phyloP scores from a whole-genome alignment of 441 rosid species.

The Arabidopsis lyrata region DNA sequence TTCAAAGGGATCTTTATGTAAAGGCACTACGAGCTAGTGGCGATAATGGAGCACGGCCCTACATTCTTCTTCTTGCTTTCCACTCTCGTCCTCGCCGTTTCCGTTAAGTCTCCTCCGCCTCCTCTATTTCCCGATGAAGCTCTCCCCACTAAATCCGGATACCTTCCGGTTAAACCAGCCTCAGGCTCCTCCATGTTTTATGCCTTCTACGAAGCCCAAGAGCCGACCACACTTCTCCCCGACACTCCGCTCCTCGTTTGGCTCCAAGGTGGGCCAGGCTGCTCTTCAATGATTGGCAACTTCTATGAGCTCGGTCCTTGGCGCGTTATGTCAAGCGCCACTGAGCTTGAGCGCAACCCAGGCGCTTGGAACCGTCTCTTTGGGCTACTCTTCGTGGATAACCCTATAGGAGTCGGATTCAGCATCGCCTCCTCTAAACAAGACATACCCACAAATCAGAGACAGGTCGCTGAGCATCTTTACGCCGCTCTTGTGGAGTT shows the following conservation, averaged over 20 bases:
- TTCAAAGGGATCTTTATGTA: slow-evolving; percentile 27
- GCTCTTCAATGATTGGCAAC: slow-evolving; percentile 92
- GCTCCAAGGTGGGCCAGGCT: slow-evolving; percentile 97
- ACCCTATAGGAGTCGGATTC: slow-evolving; percentile 83
- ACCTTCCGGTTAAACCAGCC: slow-evolving; percentile 63
- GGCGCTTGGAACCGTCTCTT: slow-evolving; percentile 91
- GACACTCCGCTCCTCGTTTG: slow-evolving; percentile 77
- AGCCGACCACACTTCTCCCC: slow-evolving; percentile 49
- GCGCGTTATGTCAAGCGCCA: slow-evolving; percentile 49
- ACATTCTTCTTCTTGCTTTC: slow-evolving; percentile 36
- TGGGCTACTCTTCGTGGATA: slow-evolving; percentile 79
- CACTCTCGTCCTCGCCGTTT: slow-evolving; percentile 38
- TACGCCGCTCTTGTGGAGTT: slow-evolving; percentile 62
- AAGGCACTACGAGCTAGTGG: background rate
- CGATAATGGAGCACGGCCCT: slow-evolving; percentile 36
- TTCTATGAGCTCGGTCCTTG: slow-evolving; percentile 86
- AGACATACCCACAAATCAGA: slow-evolving; percentile 74
- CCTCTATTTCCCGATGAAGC: slow-evolving; percentile 59
- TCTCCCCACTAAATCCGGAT: slow-evolving; percentile 80
- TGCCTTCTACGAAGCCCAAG: slow-evolving; percentile 80
- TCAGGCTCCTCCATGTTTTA: slow-evolving; percentile 75
- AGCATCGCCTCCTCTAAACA: slow-evolving; percentile 63
- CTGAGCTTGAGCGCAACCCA: slow-evolving; percentile 53
- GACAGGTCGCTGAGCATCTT: slow-evolving; percentile 66
- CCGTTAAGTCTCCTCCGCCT: slow-evolving; percentile 38